Conservation (phyloP, 139 green algal species). For the Pleodorina starrii region DNA sequence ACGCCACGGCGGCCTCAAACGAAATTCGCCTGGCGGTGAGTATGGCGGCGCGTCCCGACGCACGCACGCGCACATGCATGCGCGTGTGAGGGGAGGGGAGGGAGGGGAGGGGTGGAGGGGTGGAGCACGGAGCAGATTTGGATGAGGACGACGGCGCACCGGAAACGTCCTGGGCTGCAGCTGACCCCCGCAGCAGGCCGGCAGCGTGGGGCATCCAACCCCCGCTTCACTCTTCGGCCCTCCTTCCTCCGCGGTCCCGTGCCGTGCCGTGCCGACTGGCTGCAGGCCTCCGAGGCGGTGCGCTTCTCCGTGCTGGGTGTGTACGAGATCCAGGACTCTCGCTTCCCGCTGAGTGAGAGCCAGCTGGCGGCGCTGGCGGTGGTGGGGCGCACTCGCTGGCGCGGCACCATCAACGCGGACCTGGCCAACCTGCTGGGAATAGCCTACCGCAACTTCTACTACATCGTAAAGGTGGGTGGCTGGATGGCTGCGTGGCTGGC, state of each 20-base stretch:
- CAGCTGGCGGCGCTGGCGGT: slow-evolving; percentile 67
- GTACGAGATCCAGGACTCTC: slow-evolving; percentile 57
- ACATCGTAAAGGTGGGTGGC: slow-evolving; percentile 75
- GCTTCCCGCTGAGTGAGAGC: slow-evolving; percentile 53
- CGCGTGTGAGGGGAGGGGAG: background rate
- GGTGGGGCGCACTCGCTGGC: slow-evolving; percentile 53
- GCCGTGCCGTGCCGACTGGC: background rate
- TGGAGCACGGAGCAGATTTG: no score
- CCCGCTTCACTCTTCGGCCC: no score
- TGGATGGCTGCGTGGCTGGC: no score
- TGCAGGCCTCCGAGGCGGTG: slow-evolving; percentile 54
- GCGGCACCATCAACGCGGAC: slow-evolving; percentile 70
- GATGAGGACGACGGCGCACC: no score
- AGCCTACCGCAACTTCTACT: slow-evolving; percentile 79
- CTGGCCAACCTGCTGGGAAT: slow-evolving; percentile 62
- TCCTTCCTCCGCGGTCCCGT: background rate
- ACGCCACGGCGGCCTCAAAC: background rate
- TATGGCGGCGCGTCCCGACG: background rate
- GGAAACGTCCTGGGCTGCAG: no score
- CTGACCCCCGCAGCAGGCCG: no score
- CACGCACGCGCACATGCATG: no score
- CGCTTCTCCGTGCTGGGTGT: slow-evolving; percentile 67
- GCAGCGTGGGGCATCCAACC: no score
- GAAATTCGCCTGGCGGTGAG: slow-evolving; percentile 4
- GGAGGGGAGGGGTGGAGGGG: no score